Conservation (phyloP, 345 rosid genomes). For the Populus davidiana region DNA sequence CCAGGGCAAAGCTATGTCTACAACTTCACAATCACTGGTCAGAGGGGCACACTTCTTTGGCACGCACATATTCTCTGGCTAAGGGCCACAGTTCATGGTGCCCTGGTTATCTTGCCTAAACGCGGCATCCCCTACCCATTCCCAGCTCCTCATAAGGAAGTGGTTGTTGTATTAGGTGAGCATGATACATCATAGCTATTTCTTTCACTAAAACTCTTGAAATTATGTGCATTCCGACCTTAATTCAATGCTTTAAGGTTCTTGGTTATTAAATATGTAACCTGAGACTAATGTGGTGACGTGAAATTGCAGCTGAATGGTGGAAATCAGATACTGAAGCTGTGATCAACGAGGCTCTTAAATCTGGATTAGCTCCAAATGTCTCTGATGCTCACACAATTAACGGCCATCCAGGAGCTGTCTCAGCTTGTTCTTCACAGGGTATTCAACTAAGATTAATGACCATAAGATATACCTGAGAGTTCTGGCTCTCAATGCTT, state of each 20-base stretch:
- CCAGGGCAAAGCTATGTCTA: conserved; percentile 54
- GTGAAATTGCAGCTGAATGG: conserved; percentile 55
- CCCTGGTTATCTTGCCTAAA: conserved; percentile 63
- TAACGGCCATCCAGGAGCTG: conserved; percentile 60
- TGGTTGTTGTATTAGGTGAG: conserved; percentile 49
- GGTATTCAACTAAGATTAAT: background rate
- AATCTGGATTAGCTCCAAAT: conserved; percentile 59
- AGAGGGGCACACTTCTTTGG: conserved; percentile 72
- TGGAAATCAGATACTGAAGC: conserved; percentile 67
- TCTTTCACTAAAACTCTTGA: background rate
- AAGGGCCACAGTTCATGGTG: conserved; percentile 63
- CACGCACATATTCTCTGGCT: conserved; percentile 76
- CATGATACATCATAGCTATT: background rate
- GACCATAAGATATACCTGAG: background rate
- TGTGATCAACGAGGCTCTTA: conserved; percentile 45
- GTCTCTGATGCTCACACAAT: conserved; percentile 75
- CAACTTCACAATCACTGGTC: conserved; percentile 56
- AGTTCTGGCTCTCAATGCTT: background rate
- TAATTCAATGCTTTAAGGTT: background rate
- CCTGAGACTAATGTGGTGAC: background rate
- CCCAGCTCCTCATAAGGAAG: conserved; percentile 52
- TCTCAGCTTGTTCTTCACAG: conserved; percentile 44
- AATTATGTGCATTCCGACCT: background rate
- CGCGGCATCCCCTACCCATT: conserved; percentile 64
- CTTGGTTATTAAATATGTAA: background rate